Conservation (phyloP, 768 basidiomycete genomes). For the Lactarius trivialis region DNA sequence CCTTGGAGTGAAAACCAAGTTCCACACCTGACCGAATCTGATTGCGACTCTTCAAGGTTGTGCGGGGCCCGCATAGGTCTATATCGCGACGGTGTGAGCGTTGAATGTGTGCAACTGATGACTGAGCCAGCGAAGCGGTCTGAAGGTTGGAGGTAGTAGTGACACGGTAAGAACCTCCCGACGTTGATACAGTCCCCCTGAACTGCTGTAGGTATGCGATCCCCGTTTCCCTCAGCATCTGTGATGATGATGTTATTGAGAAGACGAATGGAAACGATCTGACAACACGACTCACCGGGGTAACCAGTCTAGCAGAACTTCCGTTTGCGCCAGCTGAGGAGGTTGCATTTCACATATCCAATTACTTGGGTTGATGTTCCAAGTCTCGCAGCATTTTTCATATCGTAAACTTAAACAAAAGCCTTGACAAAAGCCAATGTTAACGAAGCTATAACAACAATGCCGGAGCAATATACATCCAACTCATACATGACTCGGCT, state of each 20-base stretch:
- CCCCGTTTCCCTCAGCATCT: slow-evolving; percentile 87
- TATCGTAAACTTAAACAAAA: too few species aligned
- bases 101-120: not conserved
- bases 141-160: slow-evolving; percentile 4
- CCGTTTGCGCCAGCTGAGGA: slow-evolving; percentile 79
- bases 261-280: slow-evolving; percentile 5
- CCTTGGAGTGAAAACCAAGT: slow-evolving; percentile 40
- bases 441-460: too few species aligned
- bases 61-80: slow-evolving; percentile 1
- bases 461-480: too few species aligned
- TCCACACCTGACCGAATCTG: slow-evolving; percentile 32
- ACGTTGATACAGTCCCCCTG: slow-evolving; percentile 77
- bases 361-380: slow-evolving; percentile 41
- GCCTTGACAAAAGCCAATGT: too few species aligned
- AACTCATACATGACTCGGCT: too few species aligned
- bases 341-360: slow-evolving; percentile 79
- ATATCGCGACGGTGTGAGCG: not conserved
- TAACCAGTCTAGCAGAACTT: slow-evolving; percentile 88
- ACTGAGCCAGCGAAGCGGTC: not conserved
- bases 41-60: not conserved
- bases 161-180: slow-evolving; percentile 51
- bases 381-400: too few species aligned
- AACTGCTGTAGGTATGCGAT: slow-evolving; percentile 78
- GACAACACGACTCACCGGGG: slow-evolving; percentile 50
- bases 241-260: not conserved